Percentiles rank a stretch among this genome's conserved stretches.
phyloP scores from a whole-genome alignment of 1,284 basidiomycete species.

The Malassezia obtusa region DNA sequence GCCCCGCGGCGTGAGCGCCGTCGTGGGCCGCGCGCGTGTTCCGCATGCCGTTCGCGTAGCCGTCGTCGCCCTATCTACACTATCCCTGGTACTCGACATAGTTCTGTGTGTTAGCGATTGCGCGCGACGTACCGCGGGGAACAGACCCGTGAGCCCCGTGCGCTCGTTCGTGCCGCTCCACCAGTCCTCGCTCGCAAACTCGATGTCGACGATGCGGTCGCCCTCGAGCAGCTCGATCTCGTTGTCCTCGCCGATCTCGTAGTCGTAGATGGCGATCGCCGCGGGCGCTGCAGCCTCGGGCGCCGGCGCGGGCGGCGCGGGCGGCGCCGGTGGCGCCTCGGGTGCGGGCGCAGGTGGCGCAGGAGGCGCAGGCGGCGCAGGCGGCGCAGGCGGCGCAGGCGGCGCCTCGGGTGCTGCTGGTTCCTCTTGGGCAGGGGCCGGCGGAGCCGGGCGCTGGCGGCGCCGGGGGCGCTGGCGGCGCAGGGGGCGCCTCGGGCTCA shows the following conservation, averaged over 20 bases:
- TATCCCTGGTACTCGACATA: constrained; percentile 26
- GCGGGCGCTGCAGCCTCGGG: not conserved
- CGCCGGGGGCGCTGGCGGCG: constrained; percentile 10
- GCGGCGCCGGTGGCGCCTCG: not conserved
- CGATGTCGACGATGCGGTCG: constrained; percentile 38
- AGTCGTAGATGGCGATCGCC: constrained; percentile 45
- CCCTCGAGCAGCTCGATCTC: constrained; percentile 42
- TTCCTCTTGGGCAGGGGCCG: constrained; percentile 18
- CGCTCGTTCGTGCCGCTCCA: constrained; percentile 41
- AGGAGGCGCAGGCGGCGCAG: not conserved
- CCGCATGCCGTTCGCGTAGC: too few species aligned
- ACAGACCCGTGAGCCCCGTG: constrained; percentile 54
- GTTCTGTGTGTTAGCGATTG: constrained; percentile 14
- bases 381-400: not conserved
- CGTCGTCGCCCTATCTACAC: not conserved
- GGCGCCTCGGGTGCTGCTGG: constrained; percentile 13
- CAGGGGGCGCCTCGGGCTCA: constrained; percentile 11
- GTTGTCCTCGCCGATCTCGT: constrained; percentile 45
- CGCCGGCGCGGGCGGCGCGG: not conserved
- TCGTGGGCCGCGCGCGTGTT: too few species aligned
- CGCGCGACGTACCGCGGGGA: constrained; percentile 32
- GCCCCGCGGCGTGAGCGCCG: too few species aligned
- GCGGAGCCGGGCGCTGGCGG: constrained; percentile 19
- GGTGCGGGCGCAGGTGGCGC: constrained; percentile 5
- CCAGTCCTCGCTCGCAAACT: constrained; percentile 47